A percentile compares a stretch with the other conserved stretches of the same genome.
phyloP scores from a whole-genome alignment of 2,329 filamentous ascomycete genomes.

The Penicillium occitanis region DNA sequence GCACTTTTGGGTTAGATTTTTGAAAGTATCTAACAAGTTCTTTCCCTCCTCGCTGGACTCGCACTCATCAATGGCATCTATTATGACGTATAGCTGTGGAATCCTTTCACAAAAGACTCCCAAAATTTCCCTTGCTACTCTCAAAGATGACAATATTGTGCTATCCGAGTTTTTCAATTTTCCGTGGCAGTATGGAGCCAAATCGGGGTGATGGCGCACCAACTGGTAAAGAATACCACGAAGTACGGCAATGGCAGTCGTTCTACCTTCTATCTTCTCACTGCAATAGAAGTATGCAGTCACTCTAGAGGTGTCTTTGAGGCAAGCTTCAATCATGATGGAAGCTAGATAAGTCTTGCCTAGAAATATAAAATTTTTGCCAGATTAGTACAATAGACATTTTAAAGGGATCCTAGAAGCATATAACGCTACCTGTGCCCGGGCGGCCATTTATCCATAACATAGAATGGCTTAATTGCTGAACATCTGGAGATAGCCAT shows the following conservation, averaged over 20 bases:
- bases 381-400: neutral
- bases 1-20: neutral
- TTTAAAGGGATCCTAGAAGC: neutral
- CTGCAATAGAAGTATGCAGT: conserved; percentile 12
- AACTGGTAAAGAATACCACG: conserved; percentile 11
- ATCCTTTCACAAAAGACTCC: conserved; percentile 3
- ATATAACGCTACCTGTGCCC: conserved; percentile 6
- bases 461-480: neutral
- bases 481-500: conserved; percentile 2
- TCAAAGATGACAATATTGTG: conserved; percentile 1
- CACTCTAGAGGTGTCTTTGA: neutral
- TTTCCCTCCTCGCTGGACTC: conserved; percentile 1
- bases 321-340: conserved; percentile 11
- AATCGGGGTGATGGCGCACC: neutral
- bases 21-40: conserved; percentile 1
- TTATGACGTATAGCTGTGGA: conserved; percentile 9
- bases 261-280: conserved; percentile 2
- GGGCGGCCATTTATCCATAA: conserved; percentile 12
- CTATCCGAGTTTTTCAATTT: conserved; percentile 6
- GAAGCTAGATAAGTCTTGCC: conserved; percentile 15
- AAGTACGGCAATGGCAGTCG: conserved; percentile 7
- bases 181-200: conserved; percentile 13
- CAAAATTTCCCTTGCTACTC: neutral
- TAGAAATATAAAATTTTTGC: neutral
- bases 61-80: conserved; percentile 10